Percentiles rank a stretch among this genome's conserved stretches.
phyloP scores from a whole-genome alignment of 1,284 basidiomycete genomes.

The Leccinum holopus region DNA sequence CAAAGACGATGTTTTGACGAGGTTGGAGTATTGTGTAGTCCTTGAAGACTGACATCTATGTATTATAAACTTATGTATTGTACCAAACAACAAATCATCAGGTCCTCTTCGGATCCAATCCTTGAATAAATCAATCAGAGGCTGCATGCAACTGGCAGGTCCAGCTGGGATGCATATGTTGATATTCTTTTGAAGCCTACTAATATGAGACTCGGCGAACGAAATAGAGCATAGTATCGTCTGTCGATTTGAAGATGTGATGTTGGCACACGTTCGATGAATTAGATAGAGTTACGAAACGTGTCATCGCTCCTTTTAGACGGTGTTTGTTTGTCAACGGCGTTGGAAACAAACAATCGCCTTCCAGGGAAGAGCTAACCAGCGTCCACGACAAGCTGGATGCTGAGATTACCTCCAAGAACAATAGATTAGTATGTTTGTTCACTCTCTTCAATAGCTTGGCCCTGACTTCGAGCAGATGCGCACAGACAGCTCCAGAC shows the following conservation, averaged over 20 bases:
- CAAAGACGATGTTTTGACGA: slow-evolving; percentile 35
- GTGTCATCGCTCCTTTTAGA: neutral
- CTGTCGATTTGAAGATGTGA: neutral
- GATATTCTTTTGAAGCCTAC: neutral
- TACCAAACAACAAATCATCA: neutral
- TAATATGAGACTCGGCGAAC: neutral
- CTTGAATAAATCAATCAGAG: neutral
- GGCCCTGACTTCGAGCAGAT: too few species aligned
- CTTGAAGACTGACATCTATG: neutral
- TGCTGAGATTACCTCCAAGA: too few species aligned
- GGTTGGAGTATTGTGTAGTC: slow-evolving; percentile 18
- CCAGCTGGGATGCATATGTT: neutral
- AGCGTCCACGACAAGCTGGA: too few species aligned
- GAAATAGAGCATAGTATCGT: neutral
- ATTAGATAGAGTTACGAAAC: too few species aligned
- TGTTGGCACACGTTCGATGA: too few species aligned
- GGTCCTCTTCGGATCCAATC: neutral
- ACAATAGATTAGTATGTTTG: too few species aligned
- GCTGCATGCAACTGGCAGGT: neutral
- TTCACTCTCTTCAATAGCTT: too few species aligned
- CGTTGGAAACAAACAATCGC: slow-evolving; percentile 21
- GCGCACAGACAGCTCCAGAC: too few species aligned
- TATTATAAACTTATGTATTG: neutral
- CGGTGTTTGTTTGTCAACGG: slow-evolving; percentile 20
- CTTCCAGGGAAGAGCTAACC: slow-evolving; percentile 7